Evolutionary conservation across 257 asterid species (phyloP), one percentile per base, ranked within the genome.

Genomic region (Scutellaria baicalensis): DNA sequence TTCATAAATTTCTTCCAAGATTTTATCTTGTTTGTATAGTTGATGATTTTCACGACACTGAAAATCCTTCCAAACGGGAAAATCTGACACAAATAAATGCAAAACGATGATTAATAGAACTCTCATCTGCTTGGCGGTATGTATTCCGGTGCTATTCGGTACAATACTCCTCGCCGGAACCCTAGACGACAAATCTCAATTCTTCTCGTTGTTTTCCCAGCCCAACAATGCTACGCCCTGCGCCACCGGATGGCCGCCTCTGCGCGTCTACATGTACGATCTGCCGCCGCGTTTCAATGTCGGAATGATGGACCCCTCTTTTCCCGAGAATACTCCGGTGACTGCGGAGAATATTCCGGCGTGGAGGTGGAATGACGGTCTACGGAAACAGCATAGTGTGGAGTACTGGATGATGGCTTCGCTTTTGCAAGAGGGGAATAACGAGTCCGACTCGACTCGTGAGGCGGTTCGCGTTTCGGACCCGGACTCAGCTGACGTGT

Each of bases 391-490:
- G 82, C 84, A 84, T 72, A 82, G 90, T 16, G 83, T 84, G 14
- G 90, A 82, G 81, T 84, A 82, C 68, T 84, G 90, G 90, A 82
- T 82, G 84, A 84, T 84, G 90, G 87, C 82, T 6, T 84, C 87
- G 52, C 82, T 84, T 9, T 27, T 91, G 78, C 51, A 84, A 50
- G 56, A 27, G 11, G 78, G 68, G 4, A 50, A 45, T 38, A 79
- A 55, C 6, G 80, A 64, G 20, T 42, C 20, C 11, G 81, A 70
- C 47, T 27, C 67, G 73, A 66, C 51, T 14, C 71, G 56, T 39
- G 96, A 88, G 78, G 91, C 87, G 13, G 80, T 93, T 72, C 85
- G 99, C 82, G 96, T 89, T 68, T 69, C 47, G 79, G 95, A 91
- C 79, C 96, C 97, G 73, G 79, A 73, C 4, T 68, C 82, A 0